Evolutionary conservation across 2,329 filamentous ascomycete genomes (phyloP), one percentile per base, ranked within the genome.

Genomic region (Cercospora citrullina): DNA sequence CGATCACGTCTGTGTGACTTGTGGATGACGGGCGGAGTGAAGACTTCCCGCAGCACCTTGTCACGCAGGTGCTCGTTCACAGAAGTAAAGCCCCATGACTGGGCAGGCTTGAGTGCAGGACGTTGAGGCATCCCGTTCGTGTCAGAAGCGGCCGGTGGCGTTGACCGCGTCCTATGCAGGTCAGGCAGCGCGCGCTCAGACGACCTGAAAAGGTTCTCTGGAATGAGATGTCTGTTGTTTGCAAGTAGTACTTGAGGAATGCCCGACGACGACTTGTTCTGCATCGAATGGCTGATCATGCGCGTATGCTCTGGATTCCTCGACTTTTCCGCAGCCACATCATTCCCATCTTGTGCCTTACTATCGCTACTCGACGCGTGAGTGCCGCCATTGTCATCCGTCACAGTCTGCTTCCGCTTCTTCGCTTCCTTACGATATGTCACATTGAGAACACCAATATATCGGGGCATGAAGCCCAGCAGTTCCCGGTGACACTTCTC

Each of bases 401-500:
- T 75, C 14, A 68, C 72, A 18, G 75, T 78, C 63, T 79, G 79
- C 55, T 79, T 78, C 28, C 79, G 78, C 76, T 84, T 87, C 68
- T 82, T 81, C 63, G 83, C 89, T 65, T 93, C 92, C 78, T 96
- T 97, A 61, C 93, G 92, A 78, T 96, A 97, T 0, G 93, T 97
- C 21, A 97, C 94, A 79, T 97, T 98, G 61, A 99, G 82, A 51
- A 99, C 95, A 70, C 95, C 95, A 75, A 99, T 98, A 75, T 99
- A 98, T 77, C 94, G 93, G 72, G 95, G 95, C 71, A 99, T 85
- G 78, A 98, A 99, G 51, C 91, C 89, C 68, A 99, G 83, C 75
- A 99, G 85, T 77, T 97, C 91, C 71, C 93, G 92, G 80, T 99
- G 94, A 73, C 92, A 89, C 75, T 88, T 89, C 82, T 99, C 95